Evolutionary conservation across 495 filamentous ascomycete species (phyloP).

Genomic region (Daldinia vernicosa): DNA sequence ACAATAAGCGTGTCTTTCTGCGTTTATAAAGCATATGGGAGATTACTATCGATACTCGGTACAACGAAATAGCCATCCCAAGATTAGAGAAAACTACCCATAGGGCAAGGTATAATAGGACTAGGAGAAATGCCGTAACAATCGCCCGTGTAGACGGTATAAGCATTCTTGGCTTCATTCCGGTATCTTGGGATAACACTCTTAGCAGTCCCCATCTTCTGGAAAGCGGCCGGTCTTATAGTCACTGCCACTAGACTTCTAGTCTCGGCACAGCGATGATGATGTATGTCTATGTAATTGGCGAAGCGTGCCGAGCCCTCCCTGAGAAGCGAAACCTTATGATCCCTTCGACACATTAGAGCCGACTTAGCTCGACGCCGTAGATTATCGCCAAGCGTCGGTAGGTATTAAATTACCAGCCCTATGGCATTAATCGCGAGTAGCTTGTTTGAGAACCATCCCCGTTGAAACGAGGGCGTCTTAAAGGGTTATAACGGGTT

Average conservation of each 20-base stretch:
- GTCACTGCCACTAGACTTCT: not conserved
- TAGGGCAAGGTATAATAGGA: not conserved
- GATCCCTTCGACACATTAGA: not conserved
- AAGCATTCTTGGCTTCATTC: not conserved
- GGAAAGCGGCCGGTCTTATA: not conserved
- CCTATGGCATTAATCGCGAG: not conserved
- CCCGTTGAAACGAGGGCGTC: not conserved
- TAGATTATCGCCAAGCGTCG: not conserved
- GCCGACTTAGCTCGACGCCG: not conserved
- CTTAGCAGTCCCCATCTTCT: not conserved
- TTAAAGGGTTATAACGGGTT: constrained; percentile 4
- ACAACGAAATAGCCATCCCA: too few species aligned
- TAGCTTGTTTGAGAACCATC: constrained; percentile 16
- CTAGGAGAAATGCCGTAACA: not conserved
- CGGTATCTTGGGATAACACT: not conserved
- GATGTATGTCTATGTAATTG: not conserved
- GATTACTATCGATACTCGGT: too few species aligned
- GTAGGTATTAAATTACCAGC: not conserved
- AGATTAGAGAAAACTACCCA: not conserved
- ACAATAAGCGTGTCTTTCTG: not conserved
- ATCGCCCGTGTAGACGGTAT: not conserved
- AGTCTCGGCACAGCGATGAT: not conserved
- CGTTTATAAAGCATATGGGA: not conserved
- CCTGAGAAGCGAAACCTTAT: not conserved
- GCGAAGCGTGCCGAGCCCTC: not conserved